These are phyloP conservation scores for Albizia julibrissin DNA, from an alignment of 306 rosid species.

Conservation along the genomic window DNA sequence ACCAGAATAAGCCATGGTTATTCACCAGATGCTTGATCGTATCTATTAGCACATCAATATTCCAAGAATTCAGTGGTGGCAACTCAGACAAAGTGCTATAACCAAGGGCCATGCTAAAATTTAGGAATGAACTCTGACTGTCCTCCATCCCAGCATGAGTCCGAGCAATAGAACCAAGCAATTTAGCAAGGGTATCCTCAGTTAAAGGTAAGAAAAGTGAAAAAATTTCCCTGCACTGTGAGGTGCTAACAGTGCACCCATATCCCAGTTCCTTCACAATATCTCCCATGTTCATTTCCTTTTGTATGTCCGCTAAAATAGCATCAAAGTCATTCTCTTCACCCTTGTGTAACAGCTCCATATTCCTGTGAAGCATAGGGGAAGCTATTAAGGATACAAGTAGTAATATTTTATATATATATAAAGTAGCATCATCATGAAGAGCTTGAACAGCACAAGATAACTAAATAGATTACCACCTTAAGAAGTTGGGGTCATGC, in stretches of 20 bases:
- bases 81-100: conserved; percentile 62
- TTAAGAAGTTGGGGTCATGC: conserved; percentile 67
- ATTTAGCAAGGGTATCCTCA: conserved; percentile 70
- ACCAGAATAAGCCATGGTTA: not conserved
- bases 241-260: conserved; percentile 82
- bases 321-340: conserved; percentile 88
- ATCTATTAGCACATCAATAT: conserved; percentile 87
- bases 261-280: conserved; percentile 96
- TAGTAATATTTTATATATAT: not conserved
- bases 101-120: conserved; percentile 75
- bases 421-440: not conserved
- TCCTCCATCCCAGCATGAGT: conserved; percentile 86
- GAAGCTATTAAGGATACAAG: conserved; percentile 30
- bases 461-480: conserved; percentile 47
- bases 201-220: conserved; percentile 90
- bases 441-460: conserved; percentile 31
- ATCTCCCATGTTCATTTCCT: conserved; percentile 96
- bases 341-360: conserved; percentile 59
- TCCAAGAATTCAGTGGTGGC: conserved; percentile 81
- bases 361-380: conserved; percentile 53
- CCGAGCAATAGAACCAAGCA: conserved; percentile 82
- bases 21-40: conserved; percentile 80
- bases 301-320: conserved; percentile 94
- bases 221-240: conserved; percentile 86
- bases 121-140: conserved; percentile 65